Base-by-base conservation (phyloP, 495 filamentous ascomycete species). In the Penicillium flavigenum region DNA sequence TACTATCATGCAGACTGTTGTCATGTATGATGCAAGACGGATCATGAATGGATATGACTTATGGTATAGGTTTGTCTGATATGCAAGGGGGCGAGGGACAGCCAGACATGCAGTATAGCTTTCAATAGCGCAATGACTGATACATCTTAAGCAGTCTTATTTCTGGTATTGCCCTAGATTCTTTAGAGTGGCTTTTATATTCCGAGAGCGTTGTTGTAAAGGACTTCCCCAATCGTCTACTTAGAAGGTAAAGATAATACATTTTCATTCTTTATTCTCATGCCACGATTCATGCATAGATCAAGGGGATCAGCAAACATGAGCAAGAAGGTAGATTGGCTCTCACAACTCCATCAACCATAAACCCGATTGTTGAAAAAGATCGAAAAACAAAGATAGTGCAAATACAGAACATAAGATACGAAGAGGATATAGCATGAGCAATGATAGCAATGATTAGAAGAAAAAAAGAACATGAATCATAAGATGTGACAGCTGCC, bases 401-500 rank as follows among this genome's bases (percentile, higher is more conserved):
- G 41, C 31, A 32, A 36, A 17, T 45, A 42, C 39, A 46, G 7
- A 36, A 24, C 19, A 55, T 17, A 27, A 10, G 24, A 36, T 24
- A 34, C 26, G 24, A 50, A 8, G 17, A 50, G 46, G 24, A 49
- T 48, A 50, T 42, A 50, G 39, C 45, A 50, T 38, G 36, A 56
- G 27, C 22, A 48, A 47, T 17, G 39, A 53, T 22, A 56, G 27
- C 29, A 48, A 47, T 17, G 39, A 53, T 22, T 36, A 50, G 29
- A 26, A 38, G 31, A 17, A 31, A 56, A 56, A 29, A 4, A 27
- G 42, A 51, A 45, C 29, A 56, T 47, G 38, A 48, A 48, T 60
- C 39, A 38, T 57, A 41, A 53, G 20, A 44, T 19, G 16, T 2
- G 16, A 8, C 34, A 63, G 47, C 53, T 58, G 17, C 58, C 62